Percentiles rank a stretch among this genome's conserved stretches.
Conservation (phyloP, 352 stramenopile species). For the Thraustochytrium sp. region DNA sequence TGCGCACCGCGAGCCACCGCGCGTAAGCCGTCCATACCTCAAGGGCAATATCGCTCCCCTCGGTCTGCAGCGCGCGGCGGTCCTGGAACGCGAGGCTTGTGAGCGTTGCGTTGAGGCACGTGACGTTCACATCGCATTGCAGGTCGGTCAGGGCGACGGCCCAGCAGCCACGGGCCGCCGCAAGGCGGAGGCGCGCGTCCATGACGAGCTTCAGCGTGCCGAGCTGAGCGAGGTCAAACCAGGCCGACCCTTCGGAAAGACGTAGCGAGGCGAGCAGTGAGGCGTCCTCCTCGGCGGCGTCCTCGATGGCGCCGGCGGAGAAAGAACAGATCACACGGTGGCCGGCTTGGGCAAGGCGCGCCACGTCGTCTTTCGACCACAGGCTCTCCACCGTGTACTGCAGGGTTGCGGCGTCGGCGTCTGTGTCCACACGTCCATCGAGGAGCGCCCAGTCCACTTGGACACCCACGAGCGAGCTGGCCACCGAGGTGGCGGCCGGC, state of each 20-base stretch:
- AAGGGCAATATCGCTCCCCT: background rate
- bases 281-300: background rate
- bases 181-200: constrained; percentile 51
- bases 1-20: background rate
- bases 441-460: background rate
- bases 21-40: background rate
- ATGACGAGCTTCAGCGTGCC: constrained; percentile 54
- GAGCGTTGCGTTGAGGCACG: constrained; percentile 56
- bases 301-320: constrained; percentile 55
- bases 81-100: constrained; percentile 42
- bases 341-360: background rate
- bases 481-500: background rate
- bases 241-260: constrained; percentile 46
- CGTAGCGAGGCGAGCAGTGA: background rate
- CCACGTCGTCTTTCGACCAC: background rate
- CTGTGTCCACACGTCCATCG: background rate
- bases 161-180: constrained; percentile 55
- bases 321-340: constrained; percentile 57
- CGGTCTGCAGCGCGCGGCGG: background rate
- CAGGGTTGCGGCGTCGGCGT: background rate
- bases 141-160: constrained; percentile 57
- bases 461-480: background rate
- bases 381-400: background rate
- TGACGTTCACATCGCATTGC: constrained; percentile 47
- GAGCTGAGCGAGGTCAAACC: constrained; percentile 46